Conservation (phyloP, 768 basidiomycete species). For the Hypsizygus marmoreus region DNA sequence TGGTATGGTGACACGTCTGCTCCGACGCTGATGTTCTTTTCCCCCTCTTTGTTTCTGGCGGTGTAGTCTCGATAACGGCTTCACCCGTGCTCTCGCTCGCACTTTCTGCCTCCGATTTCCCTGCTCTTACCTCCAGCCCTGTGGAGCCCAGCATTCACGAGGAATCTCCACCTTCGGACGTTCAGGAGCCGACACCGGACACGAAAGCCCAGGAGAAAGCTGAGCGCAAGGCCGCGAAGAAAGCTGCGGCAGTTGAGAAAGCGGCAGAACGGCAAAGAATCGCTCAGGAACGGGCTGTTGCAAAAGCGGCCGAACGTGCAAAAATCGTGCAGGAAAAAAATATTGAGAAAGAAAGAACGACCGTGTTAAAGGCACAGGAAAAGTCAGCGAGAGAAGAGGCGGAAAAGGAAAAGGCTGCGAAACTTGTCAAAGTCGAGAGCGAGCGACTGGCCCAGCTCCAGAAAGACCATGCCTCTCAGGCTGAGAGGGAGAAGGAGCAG, state of each 20-base stretch:
- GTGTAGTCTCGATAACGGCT: constrained; percentile 43
- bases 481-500: constrained; percentile 22
- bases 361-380: constrained; percentile 35
- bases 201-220: constrained; percentile 55
- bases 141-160: constrained; percentile 28
- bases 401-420: constrained; percentile 37
- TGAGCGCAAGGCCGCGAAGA: constrained; percentile 66
- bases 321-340: constrained; percentile 55
- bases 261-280: constrained; percentile 59
- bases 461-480: constrained; percentile 30
- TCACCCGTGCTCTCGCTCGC: constrained; percentile 53
- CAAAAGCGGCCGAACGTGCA: constrained; percentile 55
- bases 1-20: constrained; percentile 49
- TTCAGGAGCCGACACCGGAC: constrained; percentile 26
- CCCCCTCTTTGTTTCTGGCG: constrained; percentile 37
- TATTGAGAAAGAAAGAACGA: constrained; percentile 51
- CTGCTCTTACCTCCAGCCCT: constrained; percentile 55
- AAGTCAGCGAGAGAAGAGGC: constrained; percentile 33
- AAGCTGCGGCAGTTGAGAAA: constrained; percentile 61
- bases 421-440: constrained; percentile 23
- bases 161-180: constrained; percentile 34
- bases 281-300: constrained; percentile 60
- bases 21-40: constrained; percentile 54
- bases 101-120: constrained; percentile 76
- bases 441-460: constrained; percentile 28